Evolutionary conservation across 257 asterid genomes (phyloP), one percentile per base, ranked within the genome.

Genomic region (Solanum corneliomulleri): DNA sequence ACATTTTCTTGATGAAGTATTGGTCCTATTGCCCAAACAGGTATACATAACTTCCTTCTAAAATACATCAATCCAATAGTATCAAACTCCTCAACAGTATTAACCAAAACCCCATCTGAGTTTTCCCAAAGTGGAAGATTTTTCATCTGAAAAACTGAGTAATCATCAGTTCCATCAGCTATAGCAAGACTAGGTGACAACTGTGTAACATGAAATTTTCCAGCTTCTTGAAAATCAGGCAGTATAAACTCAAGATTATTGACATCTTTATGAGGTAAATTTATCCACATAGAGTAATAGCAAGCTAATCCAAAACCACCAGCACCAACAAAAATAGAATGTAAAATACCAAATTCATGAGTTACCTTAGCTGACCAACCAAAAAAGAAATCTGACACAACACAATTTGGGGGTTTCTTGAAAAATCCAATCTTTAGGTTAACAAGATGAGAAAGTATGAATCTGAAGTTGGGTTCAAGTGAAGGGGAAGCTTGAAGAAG

Each of bases 261-360:
- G 7, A 68, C 41, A 11, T 86, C 15, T 45, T 86, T 90, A 13
- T 92, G 96, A 14, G 98, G 98, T 37, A 94, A 87, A 81, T 89
- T 89, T 27, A 94, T 42, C 95, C 95, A 94, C 88, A 89, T 80
- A 66, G 98, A 92, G 86, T 90, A 89, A 87, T 89, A 91, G 86
- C 96, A 93, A 0, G 96, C 96, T 90, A 94, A 86, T 11, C 96
- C 98, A 78, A 89, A 93, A 68, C 94, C 96, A 3, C 98, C 92
- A 10, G 92, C 80, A 15, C 90, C 87, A 78, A 91, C 88, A 72
- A 92, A 94, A 27, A 92, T 86, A 7, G 94, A 89, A 78, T 91
- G 94, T n/a, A 89, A 93, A 41, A 93, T 69, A 14, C 89, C 93
- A 62, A 93, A 87, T 41, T 93, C 94, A 31, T 78, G 94, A 2